phyloP scores from a whole-genome alignment of 768 basidiomycete genomes.

The Xerocomellus chrysenteron region DNA sequence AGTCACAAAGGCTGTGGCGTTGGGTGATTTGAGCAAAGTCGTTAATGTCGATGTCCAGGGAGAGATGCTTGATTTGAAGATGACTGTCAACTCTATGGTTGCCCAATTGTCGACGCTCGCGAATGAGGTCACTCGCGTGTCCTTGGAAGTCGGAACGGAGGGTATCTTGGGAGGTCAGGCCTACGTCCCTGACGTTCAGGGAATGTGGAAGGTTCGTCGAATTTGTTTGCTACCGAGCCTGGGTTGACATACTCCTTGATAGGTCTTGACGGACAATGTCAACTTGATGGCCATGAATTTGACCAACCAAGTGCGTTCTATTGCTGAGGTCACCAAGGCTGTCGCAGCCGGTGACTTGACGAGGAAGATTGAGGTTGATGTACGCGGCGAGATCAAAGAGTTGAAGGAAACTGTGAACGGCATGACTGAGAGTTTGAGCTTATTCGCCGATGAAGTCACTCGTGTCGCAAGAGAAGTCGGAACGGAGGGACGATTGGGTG shows the following conservation, averaged over 20 bases:
- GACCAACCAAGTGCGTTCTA: conserved; percentile 87
- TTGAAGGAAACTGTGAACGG: conserved; percentile 91
- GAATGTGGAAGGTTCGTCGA: conserved; percentile 81
- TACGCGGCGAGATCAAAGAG: conserved; percentile 88
- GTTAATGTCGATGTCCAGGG: conserved; percentile 93
- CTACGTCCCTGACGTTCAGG: conserved; percentile 86
- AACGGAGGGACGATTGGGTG: conserved; percentile 92
- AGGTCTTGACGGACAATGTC: conserved; percentile 75
- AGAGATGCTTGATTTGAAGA: conserved; percentile 87
- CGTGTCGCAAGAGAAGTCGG: conserved; percentile 96
- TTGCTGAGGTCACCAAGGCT: conserved; percentile 91
- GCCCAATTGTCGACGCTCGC: conserved; percentile 69
- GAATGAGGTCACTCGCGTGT: conserved; percentile 87
- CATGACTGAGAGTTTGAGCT: conserved; percentile 86
- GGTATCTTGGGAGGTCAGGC: conserved; percentile 95
- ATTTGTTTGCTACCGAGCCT: background rate
- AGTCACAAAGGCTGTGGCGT: conserved; percentile 73
- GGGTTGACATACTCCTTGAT: conserved; percentile 11
- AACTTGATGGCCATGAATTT: conserved; percentile 89
- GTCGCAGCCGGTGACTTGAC: conserved; percentile 92
- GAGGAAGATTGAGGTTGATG: conserved; percentile 90
- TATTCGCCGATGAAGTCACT: conserved; percentile 82
- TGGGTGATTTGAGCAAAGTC: conserved; percentile 78
- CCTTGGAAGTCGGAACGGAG: conserved; percentile 88
- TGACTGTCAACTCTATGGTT: conserved; percentile 80